Evolutionary conservation across 2,329 filamentous ascomycete genomes (phyloP), one percentile per base, ranked within the genome.

Genomic region (Talaromyces piceae): DNA sequence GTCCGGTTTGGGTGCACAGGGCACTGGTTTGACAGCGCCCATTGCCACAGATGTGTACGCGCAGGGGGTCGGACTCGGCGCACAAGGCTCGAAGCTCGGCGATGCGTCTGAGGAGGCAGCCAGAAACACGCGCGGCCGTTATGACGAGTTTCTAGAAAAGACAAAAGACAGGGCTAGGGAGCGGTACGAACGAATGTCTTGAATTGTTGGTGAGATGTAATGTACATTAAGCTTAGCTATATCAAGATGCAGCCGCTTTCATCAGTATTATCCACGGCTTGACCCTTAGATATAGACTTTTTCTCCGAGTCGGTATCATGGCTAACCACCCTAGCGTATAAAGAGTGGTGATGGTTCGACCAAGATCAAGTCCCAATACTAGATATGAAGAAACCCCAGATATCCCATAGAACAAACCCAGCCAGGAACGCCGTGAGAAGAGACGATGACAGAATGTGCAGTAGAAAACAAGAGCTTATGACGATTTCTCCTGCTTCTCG

Each of bases 11-110:
- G 74, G 74, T 37, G 74, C 73, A 4, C 67, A 74, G 54, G 73
- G 74, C 1, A 73, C 71, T 1, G 74, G 74, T 18, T 71, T 74
- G 59, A 73, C 69, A 0, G 71, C 67, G 2, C 73, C 73, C 0
- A 73, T 77, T 49, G 63, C 69, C 11, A 74, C 73, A 5, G 72
- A 77, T 31, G 63, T 76, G 9, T 77, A 77, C 56, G 73, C 70
- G 4, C 72, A 74, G 50, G 74, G 74, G 22, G 74, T 77, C 1
- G 74, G 74, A 3, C 55, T 77, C 28, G 74, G 74, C 5, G 74
- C 74, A 2, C 69, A 75, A 46, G 74, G 74, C 41, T 62, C 74
- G 25, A 76, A 75, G 53, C 53, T 77, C 4, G 74, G 74, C 3
- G 74, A 77, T 58, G 74, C 74, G 4, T 64, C 66, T 3, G 69